phyloP scores from a whole-genome alignment of 352 stramenopile species.

The Pythium volutum region DNA sequence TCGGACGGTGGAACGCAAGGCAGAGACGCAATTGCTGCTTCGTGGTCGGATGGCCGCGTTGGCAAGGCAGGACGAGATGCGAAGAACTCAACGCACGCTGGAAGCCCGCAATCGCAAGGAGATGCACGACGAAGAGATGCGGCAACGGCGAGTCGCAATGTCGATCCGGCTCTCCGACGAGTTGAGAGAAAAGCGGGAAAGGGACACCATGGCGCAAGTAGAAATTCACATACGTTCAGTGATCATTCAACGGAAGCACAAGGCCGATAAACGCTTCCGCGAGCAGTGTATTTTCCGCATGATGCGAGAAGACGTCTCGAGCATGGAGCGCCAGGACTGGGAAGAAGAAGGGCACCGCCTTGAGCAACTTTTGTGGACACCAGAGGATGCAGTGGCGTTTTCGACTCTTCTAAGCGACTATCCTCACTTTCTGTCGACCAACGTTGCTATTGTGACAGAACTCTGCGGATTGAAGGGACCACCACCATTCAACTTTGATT shows the following conservation, averaged over 20 bases:
- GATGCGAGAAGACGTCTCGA: conserved; percentile 59
- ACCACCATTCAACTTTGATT: conserved; percentile 54
- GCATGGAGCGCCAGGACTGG: conserved; percentile 45
- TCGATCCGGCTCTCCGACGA: conserved; percentile 27
- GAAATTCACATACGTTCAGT: conserved; percentile 26
- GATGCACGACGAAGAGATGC: conserved; percentile 69
- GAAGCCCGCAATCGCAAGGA: conserved; percentile 52
- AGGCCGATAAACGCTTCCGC: conserved; percentile 33
- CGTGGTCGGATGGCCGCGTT: conserved; percentile 45
- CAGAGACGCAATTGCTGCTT: conserved; percentile 34
- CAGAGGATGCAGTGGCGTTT: conserved; percentile 34
- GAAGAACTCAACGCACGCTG: conserved; percentile 32
- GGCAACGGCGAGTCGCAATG: conserved; percentile 40
- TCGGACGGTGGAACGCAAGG: conserved; percentile 12
- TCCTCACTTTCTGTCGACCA: conserved; percentile 31
- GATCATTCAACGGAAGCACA: conserved; percentile 13
- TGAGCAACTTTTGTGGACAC: conserved; percentile 49
- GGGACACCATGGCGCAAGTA: conserved; percentile 42
- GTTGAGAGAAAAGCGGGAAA: conserved; percentile 43
- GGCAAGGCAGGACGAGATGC: conserved; percentile 31
- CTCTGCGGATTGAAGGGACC: conserved; percentile 18
- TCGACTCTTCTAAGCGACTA: conserved; percentile 30
- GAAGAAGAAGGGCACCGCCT: conserved; percentile 45
- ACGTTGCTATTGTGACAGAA: conserved; percentile 44
- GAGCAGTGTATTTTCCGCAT: conserved; percentile 39